Conservation (phyloP, 257 asterid species). For the Solanum acaule region DNA sequence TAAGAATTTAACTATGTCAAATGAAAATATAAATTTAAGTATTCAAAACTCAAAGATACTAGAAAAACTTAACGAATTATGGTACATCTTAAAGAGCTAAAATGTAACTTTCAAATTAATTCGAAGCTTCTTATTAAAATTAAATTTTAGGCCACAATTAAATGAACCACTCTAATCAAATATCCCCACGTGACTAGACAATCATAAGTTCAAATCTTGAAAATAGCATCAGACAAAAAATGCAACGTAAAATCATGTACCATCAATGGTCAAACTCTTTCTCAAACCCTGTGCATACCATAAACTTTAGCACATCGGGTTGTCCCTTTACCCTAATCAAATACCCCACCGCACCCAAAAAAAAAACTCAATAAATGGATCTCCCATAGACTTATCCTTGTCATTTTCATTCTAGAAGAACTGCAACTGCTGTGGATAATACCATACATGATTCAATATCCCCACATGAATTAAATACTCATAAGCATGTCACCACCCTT, state of each 20-base stretch:
- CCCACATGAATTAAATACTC: not conserved
- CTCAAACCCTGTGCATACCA: too few relatives aligned
- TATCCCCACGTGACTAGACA: too few relatives aligned
- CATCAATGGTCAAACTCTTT: accelerated
- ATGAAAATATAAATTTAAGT: too few relatives aligned
- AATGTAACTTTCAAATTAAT: not conserved
- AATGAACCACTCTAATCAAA: not conserved
- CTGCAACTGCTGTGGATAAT: not conserved
- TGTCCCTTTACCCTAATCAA: too few relatives aligned
- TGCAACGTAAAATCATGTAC: too few relatives aligned
- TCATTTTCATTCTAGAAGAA: not conserved
- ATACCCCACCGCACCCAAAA: too few relatives aligned
- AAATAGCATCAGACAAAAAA: too few relatives aligned
- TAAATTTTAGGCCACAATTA: not conserved
- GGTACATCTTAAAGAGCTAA: not conserved
- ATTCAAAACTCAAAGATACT: too few relatives aligned
- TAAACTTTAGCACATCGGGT: too few relatives aligned
- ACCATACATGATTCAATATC: not conserved
- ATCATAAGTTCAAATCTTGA: too few relatives aligned
- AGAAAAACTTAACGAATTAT: not conserved
- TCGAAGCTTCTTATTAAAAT: not conserved
- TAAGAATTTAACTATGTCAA: too few relatives aligned
- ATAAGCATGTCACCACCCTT: not conserved
- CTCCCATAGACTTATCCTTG: not conserved
- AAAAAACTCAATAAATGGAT: too few relatives aligned